These are phyloP conservation scores for Aspergillus felis DNA, from an alignment of 2,329 filamentous ascomycete species.

Conservation along the genomic window DNA sequence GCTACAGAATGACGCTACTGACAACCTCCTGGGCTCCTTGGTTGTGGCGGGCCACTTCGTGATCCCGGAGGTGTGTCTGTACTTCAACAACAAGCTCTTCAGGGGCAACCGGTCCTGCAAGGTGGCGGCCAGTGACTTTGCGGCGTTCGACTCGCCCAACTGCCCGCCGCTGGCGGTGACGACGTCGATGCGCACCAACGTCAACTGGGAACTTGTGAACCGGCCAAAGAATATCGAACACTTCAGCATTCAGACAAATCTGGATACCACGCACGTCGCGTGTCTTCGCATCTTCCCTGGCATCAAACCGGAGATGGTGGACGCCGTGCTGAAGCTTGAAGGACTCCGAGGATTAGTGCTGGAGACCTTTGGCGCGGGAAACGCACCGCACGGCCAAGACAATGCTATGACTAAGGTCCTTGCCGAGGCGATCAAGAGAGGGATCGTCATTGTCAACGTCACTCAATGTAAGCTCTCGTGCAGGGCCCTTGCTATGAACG, in stretches of 20 bases:
- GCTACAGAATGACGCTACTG: conserved; percentile 84
- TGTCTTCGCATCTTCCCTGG: conserved; percentile 88
- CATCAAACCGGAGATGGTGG: conserved; percentile 89
- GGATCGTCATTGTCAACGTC: conserved; percentile 83
- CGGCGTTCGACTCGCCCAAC: conserved; percentile 87
- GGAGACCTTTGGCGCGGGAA: conserved; percentile 91
- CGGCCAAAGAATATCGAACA: conserved; percentile 69
- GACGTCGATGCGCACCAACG: conserved; percentile 73
- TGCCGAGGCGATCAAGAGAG: conserved; percentile 69
- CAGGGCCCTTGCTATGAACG: conserved; percentile 34
- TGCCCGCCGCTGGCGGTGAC: conserved; percentile 75
- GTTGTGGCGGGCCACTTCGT: conserved; percentile 90
- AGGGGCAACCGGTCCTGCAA: conserved; percentile 86
- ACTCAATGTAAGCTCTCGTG: conserved; percentile 69
- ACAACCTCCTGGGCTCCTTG: conserved; percentile 82
- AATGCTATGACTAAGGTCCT: conserved; percentile 76
- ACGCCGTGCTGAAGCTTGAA: conserved; percentile 73
- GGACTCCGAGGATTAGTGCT: conserved; percentile 76
- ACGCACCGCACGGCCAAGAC: conserved; percentile 78
- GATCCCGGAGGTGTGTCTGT: conserved; percentile 88
- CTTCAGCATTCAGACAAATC: conserved; percentile 68
- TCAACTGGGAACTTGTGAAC: conserved; percentile 74
- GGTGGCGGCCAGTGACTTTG: conserved; percentile 78
- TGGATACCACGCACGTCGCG: conserved; percentile 84
- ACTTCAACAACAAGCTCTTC: conserved; percentile 89